A percentile compares a stretch with the other conserved stretches of the same genome.
Evolutionary conservation across 768 basidiomycete species (phyloP).

Genomic region (Lenzites betulinus): DNA sequence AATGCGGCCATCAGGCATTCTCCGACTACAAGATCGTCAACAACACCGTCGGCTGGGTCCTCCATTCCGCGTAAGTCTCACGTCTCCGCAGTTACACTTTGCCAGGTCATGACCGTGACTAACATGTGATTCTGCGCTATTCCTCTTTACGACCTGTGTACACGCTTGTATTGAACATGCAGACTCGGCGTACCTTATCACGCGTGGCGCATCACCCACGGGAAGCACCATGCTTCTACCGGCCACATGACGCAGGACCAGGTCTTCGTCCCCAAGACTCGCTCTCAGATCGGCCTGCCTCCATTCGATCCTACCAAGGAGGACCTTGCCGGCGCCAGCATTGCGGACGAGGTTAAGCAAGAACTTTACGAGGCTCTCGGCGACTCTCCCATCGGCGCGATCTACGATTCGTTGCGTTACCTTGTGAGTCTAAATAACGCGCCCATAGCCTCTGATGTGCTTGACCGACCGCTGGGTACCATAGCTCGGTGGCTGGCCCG

Average conservation of each 20-base stretch:
- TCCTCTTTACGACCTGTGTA: conserved; percentile 1
- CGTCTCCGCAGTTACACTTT: neutral
- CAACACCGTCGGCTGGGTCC: conserved; percentile 88
- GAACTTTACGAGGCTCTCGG: conserved; percentile 86
- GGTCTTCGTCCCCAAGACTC: conserved; percentile 93
- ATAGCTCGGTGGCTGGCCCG: conserved; percentile 82
- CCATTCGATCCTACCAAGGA: conserved; percentile 69
- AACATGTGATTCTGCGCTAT: conserved; percentile 27
- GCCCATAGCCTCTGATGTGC: no score
- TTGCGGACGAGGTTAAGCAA: conserved; percentile 64
- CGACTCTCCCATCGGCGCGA: conserved; percentile 83
- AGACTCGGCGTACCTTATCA: conserved; percentile 96
- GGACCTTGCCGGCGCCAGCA: conserved; percentile 62
- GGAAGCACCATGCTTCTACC: conserved; percentile 93
- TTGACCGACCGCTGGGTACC: neutral
- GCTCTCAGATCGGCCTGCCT: conserved; percentile 66
- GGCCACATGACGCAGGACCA: conserved; percentile 94
- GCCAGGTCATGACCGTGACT: neutral
- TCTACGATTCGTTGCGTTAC: conserved; percentile 54
- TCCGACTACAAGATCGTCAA: conserved; percentile 91
- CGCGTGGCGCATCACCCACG: conserved; percentile 94
- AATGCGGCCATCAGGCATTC: conserved; percentile 96
- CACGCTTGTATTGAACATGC: conserved; percentile 6
- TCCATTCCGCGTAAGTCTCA: conserved; percentile 79
- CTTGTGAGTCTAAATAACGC: conserved; percentile 49